Base-by-base conservation (phyloP, 164 flowering plant genomes). In the Buxus sempervirens region DNA sequence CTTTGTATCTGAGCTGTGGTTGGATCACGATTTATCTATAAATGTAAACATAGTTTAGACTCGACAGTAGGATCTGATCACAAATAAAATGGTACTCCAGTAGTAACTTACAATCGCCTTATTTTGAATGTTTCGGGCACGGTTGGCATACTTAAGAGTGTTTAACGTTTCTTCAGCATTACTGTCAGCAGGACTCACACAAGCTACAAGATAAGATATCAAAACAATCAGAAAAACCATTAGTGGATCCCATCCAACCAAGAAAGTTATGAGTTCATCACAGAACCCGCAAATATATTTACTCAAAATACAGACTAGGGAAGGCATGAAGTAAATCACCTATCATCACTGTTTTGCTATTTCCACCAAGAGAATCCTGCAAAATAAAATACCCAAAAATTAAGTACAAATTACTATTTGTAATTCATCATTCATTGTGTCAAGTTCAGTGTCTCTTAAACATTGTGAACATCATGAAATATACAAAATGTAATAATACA, bases 331-430 rank as follows among this genome's bases (percentile, higher is more conserved):
- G 60, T 21, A 76, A 54, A 84, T 58, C 81, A 96, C 99, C 99
- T 63, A 96, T 96, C 99, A 96, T 96, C 58, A 93, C 84, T 0
- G 98, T 96, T 75, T 88, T 93, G 86, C 98, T 90, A 70, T 96
- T 96, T 64, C 99, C 99, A 54, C 99, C 99, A 36, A 96, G 90
- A 36, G 99, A 96, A 78, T 96, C 99, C 99, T 96, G 70, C 23
- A 81, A 72, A 71, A 55, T 32, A 3, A 13, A 41, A 73, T 69
- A 51, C n/a, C 19, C 10, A 38, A 18, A 27, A 36, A 36, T 15
- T n/a, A 55, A 16, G 21, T n/a, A n/a, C n/a, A n/a, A n/a, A 23
- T 1, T 25, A 9, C 32, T 1, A 26, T 22, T 5, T 38, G 0
- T 62, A 38, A 38, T 32, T 22, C 19, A 2, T 10, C 12, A n/a